phyloP scores from a whole-genome alignment of 2,329 filamentous ascomycete genomes.

The Simplicillium sp. region DNA sequence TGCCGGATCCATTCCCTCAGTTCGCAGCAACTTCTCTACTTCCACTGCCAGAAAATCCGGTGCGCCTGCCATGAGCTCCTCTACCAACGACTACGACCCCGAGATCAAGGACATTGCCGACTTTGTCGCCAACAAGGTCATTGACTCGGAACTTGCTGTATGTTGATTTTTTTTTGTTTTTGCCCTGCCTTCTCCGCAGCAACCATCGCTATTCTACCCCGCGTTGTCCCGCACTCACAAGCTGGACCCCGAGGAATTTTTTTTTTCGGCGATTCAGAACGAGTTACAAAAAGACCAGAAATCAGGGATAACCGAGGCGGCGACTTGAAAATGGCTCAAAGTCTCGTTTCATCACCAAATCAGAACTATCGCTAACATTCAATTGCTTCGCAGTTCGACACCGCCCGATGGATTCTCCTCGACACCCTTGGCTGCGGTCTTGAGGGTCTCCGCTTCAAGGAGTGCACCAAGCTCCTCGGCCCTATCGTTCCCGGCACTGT shows the following conservation, averaged over 20 bases:
- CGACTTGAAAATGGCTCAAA: not conserved
- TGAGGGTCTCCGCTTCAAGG: conserved; percentile 88
- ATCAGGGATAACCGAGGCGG: not conserved
- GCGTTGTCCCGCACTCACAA: too few relatives aligned
- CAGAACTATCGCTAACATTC: conserved; percentile 6
- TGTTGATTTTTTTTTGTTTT: conserved; percentile 25
- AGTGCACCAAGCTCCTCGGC: conserved; percentile 90
- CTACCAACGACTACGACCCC: conserved; percentile 64
- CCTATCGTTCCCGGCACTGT: conserved; percentile 83
- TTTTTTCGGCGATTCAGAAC: not conserved
- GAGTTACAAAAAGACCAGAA: not conserved
- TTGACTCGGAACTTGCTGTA: conserved; percentile 89
- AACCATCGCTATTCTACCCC: not conserved
- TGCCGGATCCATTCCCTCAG: conserved; percentile 21
- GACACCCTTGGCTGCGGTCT: conserved; percentile 96
- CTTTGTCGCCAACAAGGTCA: conserved; percentile 87
- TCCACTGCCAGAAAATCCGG: conserved; percentile 35
- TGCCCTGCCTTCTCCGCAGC: conserved; percentile 1
- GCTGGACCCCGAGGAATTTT: not conserved
- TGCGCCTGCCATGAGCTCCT: conserved; percentile 40
- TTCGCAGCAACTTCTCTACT: conserved; percentile 37
- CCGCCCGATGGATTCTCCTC: conserved; percentile 90
- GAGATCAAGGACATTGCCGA: conserved; percentile 92
- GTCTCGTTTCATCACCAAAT: not conserved
- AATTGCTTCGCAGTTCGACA: conserved; percentile 63